Conservation (phyloP, 2,329 filamentous ascomycete species). For the Aaosphaeria arxii region DNA sequence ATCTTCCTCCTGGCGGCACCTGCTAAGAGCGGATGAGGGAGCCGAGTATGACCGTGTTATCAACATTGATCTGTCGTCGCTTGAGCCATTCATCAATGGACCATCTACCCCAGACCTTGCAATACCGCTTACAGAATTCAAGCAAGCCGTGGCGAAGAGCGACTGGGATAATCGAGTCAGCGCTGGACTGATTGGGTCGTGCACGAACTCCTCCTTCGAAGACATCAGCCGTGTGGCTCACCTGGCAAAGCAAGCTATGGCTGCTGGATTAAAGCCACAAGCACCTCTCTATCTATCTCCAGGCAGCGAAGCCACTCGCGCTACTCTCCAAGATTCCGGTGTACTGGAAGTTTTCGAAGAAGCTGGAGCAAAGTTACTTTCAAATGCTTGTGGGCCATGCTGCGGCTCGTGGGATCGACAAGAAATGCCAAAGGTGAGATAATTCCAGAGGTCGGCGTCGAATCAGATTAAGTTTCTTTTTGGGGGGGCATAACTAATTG, state of each 20-base stretch:
- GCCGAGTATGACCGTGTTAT: constrained; percentile 95
- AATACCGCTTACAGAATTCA: constrained; percentile 96
- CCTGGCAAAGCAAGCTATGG: constrained; percentile 85
- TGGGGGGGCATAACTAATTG: no score
- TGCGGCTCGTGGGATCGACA: constrained; percentile 79
- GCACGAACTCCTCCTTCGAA: constrained; percentile 87
- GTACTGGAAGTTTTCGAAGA: constrained; percentile 94
- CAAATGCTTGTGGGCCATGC: constrained; percentile 76
- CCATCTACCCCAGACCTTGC: constrained; percentile 98
- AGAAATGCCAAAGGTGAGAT: constrained; percentile 78
- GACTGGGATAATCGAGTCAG: constrained; percentile 95
- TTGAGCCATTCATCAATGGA: constrained; percentile 98
- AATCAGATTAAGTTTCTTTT: no score
- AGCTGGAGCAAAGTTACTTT: constrained; percentile 89
- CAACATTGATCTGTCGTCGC: constrained; percentile 90
- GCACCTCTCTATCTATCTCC: constrained; percentile 91
- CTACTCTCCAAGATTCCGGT: constrained; percentile 85
- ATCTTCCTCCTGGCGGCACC: constrained; percentile 75
- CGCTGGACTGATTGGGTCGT: constrained; percentile 95
- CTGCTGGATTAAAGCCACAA: constrained; percentile 93
- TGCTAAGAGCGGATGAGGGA: constrained; percentile 82
- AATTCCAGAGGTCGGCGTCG: no score
- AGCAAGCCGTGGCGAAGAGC: constrained; percentile 88
- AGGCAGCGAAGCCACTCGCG: constrained; percentile 93
- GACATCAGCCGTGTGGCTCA: constrained; percentile 93